Base-by-base conservation (phyloP, 2,329 filamentous ascomycete species). In the Macrophomina phaseolina region DNA sequence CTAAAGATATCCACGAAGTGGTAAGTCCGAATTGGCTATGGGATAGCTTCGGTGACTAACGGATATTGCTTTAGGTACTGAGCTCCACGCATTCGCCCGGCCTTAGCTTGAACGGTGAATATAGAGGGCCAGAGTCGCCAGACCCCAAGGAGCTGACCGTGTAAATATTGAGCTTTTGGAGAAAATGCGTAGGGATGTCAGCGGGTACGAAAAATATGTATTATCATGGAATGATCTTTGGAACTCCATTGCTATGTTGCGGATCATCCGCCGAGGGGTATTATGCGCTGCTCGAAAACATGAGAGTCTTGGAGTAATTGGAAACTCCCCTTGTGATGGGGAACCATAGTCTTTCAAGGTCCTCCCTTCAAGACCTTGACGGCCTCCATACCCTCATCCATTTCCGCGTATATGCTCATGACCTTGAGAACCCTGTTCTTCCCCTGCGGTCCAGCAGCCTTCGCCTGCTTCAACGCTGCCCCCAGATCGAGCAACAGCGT, bases 1-100 rank as follows among this genome's bases (percentile, higher is more conserved):
- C 81, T 65, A 95, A 95, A 83, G 86, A 92, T 70, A 84, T 98
- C 63, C 90, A 89, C 70, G 88, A 90, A 79, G 86, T 90, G 73
- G 88, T 87, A 73, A 75, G 85, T 81, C 16, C 32, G 32, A 3
- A 12, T 77, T 83, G 48, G 79, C 86, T 72, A 89, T 76, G 84
- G 2, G 28, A 32, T 34, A 3, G 23, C 14, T 53, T 38, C 11
- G 23, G 28, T 34, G n/a, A 4, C 23, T 55, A 32, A 42, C 42
- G 12, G 36, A 18, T 53, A 23, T 9, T 36, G 11, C 11, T 18
- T 53, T 67, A 87, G 77, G 91, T 98, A 40, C 81, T 99, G 73
- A 94, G 92, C 82, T 93, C 93, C 12, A 97, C 94, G 6, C 86
- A 95, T 75, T 89, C 91, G 1, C 94, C 95, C 1, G 94, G 93